Conservation (phyloP, 257 asterid species). For the Forsythia viridissima region DNA sequence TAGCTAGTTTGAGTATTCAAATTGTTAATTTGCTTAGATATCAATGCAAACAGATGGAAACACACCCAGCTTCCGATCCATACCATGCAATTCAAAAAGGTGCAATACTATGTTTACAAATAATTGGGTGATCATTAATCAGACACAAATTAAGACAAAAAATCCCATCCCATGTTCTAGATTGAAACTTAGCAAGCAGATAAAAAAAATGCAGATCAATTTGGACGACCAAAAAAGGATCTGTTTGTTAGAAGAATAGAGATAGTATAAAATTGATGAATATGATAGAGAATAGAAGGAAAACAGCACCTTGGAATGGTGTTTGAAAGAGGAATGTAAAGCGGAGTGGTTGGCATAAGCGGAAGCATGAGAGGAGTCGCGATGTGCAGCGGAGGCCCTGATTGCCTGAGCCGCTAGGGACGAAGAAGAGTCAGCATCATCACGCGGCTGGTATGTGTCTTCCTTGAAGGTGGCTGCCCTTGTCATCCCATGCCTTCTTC, state of each 20-base stretch:
- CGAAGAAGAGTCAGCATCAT: not conserved
- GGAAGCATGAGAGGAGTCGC: constrained; percentile 48
- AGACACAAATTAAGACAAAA: too few relatives aligned
- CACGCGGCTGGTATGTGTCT: constrained; percentile 28
- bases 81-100: not conserved
- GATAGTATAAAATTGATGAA: not conserved
- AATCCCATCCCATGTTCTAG: too few relatives aligned
- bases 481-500: constrained; percentile 59
- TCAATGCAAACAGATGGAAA: too few relatives aligned
- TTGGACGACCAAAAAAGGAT: not conserved
- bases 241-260: not conserved
- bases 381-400: constrained; percentile 60
- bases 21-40: too few relatives aligned
- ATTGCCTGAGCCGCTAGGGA: constrained; percentile 74
- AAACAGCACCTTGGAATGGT: constrained; percentile 29
- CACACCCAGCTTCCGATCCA: not conserved
- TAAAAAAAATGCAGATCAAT: not conserved
- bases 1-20: not conserved
- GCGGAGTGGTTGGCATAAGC: constrained; percentile 30
- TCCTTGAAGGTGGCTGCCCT: constrained; percentile 67
- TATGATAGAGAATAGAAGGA: not conserved
- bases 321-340: constrained; percentile 30
- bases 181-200: too few relatives aligned
- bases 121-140: not conserved
- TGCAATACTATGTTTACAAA: not conserved